Evolutionary conservation across 2,329 filamentous ascomycete genomes (phyloP), one percentile per base, ranked within the genome.

Genomic region (Fusarium robinianum): DNA sequence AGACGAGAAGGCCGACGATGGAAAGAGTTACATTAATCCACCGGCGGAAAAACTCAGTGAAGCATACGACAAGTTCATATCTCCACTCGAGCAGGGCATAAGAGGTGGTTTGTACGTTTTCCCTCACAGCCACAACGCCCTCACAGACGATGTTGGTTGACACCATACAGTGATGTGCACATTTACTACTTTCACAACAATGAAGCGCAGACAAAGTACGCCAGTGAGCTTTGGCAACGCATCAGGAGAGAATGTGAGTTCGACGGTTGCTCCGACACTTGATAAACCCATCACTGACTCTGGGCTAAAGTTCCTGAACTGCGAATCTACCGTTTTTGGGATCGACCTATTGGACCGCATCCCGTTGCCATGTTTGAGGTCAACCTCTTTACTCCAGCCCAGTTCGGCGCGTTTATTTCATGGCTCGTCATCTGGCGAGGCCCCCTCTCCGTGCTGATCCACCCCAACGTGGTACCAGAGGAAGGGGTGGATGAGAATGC

Each of bases 301-400:
- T 33, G 3, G 8, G 6, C 8, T 21, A 27, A 36, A 90, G 87
- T 95, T 62, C 90, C 90, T 7, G 90, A 96, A 64, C 74, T 95
- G 12, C 80, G 90, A 40, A 85, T 95, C 58, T 95, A 96, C 65
- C 75, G 68, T 10, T 73, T 95, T 54, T 95, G 82, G 79, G 85
- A 94, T 54, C 69, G 72, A 10, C 89, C 90, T 0, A 68, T 96
- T 18, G 91, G 90, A 0, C 90, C 90, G 1, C 90, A 96, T 65
- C 84, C 87, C 0, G 68, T 90, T 1, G 87, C 84, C 38, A 96
- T 95, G 90, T 96, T 96, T 60, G 91, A 96, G 69, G 89, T 96
- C 31, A 95, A 95, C 57, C 31, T 96, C 14, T 89, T 92, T 66
- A 90, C 85, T 0, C 91, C 90, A 0, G 84, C 82, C 3, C 88